Evolutionary conservation across 139 green algal genomes (phyloP), one percentile per base, ranked within the genome.

Genomic region (Spirogloea muscicola): DNA sequence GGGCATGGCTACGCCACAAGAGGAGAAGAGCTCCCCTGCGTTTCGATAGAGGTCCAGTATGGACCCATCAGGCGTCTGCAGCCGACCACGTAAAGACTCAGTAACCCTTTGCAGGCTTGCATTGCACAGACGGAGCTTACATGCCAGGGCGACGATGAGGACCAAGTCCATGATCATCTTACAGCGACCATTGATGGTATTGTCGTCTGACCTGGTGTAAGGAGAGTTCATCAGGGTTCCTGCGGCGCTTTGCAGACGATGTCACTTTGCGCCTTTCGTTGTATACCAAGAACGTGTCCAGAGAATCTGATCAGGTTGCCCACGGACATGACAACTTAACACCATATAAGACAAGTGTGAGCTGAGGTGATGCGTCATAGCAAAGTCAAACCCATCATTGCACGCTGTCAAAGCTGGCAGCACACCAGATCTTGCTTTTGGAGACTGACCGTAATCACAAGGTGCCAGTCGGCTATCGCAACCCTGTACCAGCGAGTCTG

Each of bases 61-160:
- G 41, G 92, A 96, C 10, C 94, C 94, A 60, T 97, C 91, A 0
- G 94, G 94, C 2, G 94, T 98, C 85, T 98, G 93, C n/a, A n/a
- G n/a, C n/a, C n/a, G n/a, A n/a, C n/a, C n/a, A n/a, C n/a, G n/a
- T n/a, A n/a, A n/a, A n/a, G n/a, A n/a, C n/a, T n/a, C n/a, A n/a
- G n/a, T n/a, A n/a, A n/a, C n/a, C n/a, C n/a, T n/a, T n/a, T n/a
- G n/a, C n/a, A n/a, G n/a, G n/a, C n/a, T n/a, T n/a, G n/a, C n/a
- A n/a, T n/a, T n/a, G n/a, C n/a, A n/a, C n/a, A n/a, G n/a, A n/a
- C n/a, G n/a, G n/a, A n/a, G n/a, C n/a, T n/a, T n/a, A n/a, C n/a
- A n/a, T n/a, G n/a, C n/a, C n/a, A n/a, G n/a, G n/a, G n/a, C n/a
- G n/a, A n/a, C n/a, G n/a, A n/a, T n/a, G n/a, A n/a, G n/a, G n/a